phyloP scores from a whole-genome alignment of 108 stramenopile species.

The Discostella stelligeroides region DNA sequence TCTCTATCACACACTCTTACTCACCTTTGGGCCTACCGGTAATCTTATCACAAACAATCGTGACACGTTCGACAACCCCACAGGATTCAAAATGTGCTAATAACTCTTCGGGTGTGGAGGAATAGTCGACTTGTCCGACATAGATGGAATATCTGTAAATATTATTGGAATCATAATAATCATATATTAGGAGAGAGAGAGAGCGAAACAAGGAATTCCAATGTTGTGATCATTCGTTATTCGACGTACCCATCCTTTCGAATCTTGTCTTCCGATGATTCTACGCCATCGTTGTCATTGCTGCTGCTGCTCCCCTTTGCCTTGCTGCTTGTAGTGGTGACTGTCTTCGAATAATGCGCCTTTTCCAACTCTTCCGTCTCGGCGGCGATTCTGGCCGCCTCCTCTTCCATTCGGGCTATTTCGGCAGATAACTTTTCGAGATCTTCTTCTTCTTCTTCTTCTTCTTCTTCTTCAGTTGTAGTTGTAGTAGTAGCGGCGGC shows the following conservation, averaged over 20 bases:
- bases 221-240: neutral
- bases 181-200: no score
- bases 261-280: conserved; percentile 15
- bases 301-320: neutral
- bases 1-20: no score
- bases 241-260: conserved; percentile 40
- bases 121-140: conserved; percentile 98
- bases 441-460: conserved; percentile 57
- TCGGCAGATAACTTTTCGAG: conserved; percentile 67
- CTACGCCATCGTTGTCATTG: conserved; percentile 17
- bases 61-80: conserved; percentile 96
- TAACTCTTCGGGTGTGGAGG: conserved; percentile 93
- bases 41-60: conserved; percentile 97
- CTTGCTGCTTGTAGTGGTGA: conserved; percentile 5
- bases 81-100: conserved; percentile 94
- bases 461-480: neutral
- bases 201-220: neutral
- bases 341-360: conserved; percentile 11
- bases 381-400: conserved; percentile 76
- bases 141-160: conserved; percentile 70
- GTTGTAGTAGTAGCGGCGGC: no score
- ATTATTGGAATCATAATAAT: no score
- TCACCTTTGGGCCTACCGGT: conserved; percentile 91
- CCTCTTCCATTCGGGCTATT: conserved; percentile 88
- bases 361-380: conserved; percentile 57